These are phyloP conservation scores for Beauveria australis DNA, from an alignment of 2,329 filamentous ascomycete species.

Conservation along the genomic window DNA sequence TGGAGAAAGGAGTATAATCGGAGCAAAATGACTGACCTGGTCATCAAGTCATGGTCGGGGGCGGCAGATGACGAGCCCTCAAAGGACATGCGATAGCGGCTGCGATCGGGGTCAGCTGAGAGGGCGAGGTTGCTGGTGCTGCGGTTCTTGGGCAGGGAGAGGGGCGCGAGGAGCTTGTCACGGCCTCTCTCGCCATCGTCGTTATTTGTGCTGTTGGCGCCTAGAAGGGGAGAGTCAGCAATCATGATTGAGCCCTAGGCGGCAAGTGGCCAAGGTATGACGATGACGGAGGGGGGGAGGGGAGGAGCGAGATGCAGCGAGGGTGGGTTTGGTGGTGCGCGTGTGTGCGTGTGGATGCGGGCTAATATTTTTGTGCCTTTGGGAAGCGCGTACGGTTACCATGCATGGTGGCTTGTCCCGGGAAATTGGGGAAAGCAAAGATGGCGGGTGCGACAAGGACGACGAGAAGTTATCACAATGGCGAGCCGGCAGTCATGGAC, in stretches of 20 bases:
- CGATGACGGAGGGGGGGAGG: background rate
- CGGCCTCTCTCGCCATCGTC: conserved; percentile 33
- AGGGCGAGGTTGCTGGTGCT: conserved; percentile 55
- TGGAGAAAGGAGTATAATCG: background rate
- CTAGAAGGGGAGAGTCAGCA: conserved; percentile 14
- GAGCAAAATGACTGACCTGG: conserved; percentile 50
- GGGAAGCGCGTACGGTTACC: conserved; percentile 4
- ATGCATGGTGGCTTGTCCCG: conserved; percentile 8
- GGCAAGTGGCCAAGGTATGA: background rate
- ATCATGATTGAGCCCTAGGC: conserved; percentile 14
- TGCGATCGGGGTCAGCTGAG: conserved; percentile 45
- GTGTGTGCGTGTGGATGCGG: background rate
- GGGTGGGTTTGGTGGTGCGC: background rate
- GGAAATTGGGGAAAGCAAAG: background rate
- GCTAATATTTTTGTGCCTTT: background rate
- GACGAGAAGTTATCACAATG: background rate
- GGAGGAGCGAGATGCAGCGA: background rate
- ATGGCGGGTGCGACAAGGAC: background rate
- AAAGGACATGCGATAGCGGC: conserved; percentile 65
- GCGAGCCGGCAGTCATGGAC: background rate
- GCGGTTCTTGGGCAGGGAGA: conserved; percentile 54
- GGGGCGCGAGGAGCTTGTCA: conserved; percentile 35
- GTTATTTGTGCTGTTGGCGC: conserved; percentile 1
- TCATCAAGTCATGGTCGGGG: conserved; percentile 60
- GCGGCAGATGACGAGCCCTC: conserved; percentile 56